A percentile compares a stretch with the other conserved stretches of the same genome.
These are phyloP conservation scores for Aspergillus bertholletiae DNA, from an alignment of 495 filamentous ascomycete genomes.

Conservation along the genomic window DNA sequence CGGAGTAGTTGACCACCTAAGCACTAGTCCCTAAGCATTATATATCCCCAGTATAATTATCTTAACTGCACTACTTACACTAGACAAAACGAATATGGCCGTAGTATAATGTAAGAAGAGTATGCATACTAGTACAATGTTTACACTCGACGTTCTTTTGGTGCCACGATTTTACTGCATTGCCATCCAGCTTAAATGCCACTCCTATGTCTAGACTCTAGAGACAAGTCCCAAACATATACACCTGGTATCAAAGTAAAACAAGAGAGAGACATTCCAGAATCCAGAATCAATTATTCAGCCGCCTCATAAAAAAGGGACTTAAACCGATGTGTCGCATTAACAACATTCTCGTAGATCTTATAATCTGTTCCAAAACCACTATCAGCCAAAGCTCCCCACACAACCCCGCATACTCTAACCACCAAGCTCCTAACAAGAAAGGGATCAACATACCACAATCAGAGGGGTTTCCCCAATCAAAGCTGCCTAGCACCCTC, in stretches of 20 bases:
- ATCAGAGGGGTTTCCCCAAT: conserved; percentile 63
- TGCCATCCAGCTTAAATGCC: background rate
- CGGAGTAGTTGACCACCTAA: background rate
- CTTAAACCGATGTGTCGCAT: conserved; percentile 83
- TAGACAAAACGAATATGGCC: too few relatives aligned
- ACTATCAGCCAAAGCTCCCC: background rate
- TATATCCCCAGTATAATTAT: too few relatives aligned
- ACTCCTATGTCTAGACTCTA: background rate
- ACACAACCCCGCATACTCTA: background rate
- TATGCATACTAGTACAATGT: too few relatives aligned
- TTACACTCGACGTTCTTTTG: too few relatives aligned
- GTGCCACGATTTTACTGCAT: too few relatives aligned
- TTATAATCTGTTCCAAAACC: conserved; percentile 62
- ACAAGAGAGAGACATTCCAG: conserved; percentile 15
- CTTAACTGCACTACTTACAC: too few relatives aligned
- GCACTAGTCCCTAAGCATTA: too few relatives aligned
- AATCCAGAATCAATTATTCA: conserved; percentile 19
- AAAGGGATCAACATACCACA: conserved; percentile 25
- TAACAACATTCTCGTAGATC: conserved; percentile 76
- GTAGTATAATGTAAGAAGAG: too few relatives aligned
- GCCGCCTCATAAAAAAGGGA: conserved; percentile 66
- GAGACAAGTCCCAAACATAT: background rate
- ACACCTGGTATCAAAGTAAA: conserved; percentile 8
- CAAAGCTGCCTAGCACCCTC: conserved; percentile 68
- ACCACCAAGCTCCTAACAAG: background rate